These are phyloP conservation scores for Passalora sequoiae DNA, from an alignment of 2,329 filamentous ascomycete genomes.

Conservation along the genomic window DNA sequence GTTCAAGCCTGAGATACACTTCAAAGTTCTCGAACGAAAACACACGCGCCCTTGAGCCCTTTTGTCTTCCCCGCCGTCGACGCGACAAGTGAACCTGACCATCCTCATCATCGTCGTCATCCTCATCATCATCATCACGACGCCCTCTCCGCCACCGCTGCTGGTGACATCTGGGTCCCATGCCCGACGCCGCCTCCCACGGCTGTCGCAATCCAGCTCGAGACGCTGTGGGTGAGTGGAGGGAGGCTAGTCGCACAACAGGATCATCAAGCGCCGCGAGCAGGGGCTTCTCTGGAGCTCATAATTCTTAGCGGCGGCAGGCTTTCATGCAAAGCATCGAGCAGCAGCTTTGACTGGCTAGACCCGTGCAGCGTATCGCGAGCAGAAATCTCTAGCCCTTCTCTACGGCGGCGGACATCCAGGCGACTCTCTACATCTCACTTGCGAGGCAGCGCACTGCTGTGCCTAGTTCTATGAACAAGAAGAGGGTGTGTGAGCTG, in stretches of 20 bases:
- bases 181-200: too few species aligned
- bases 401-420: background rate
- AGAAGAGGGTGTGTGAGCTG: slow-evolving; percentile 2
- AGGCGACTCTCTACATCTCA: background rate
- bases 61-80: too few species aligned
- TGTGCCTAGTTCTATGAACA: background rate
- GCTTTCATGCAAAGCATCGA: background rate
- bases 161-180: background rate
- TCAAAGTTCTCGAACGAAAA: too few species aligned
- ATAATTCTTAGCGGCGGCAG: slow-evolving; percentile 1
- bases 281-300: slow-evolving; percentile 1
- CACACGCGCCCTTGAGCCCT: too few species aligned
- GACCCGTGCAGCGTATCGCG: slow-evolving; percentile 1
- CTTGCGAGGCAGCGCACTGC: slow-evolving; percentile 1
- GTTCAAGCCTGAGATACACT: too few species aligned
- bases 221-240: too few species aligned
- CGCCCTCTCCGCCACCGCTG: background rate
- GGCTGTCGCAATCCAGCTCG: too few species aligned
- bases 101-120: too few species aligned
- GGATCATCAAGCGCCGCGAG: background rate
- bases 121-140: too few species aligned
- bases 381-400: slow-evolving; percentile 1
- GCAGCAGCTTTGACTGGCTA: background rate
- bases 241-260: background rate
- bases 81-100: too few species aligned